These are phyloP conservation scores for Podospora pseudoanserina DNA, from an alignment of 495 filamentous ascomycete genomes.

Conservation along the genomic window DNA sequence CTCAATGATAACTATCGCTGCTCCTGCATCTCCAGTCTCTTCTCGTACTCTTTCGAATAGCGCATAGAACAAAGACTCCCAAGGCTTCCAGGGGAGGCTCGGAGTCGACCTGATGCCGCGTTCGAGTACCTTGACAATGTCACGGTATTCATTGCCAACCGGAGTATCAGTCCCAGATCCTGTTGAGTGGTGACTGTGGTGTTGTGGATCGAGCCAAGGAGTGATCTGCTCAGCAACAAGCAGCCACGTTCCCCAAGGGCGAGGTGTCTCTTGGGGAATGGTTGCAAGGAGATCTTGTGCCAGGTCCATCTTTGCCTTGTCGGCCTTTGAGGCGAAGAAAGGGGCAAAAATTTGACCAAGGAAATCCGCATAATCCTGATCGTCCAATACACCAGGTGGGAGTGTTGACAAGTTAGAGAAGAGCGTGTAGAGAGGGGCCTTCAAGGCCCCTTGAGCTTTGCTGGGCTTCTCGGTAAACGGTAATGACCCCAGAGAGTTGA, in stretches of 20 bases:
- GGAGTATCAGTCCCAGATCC: constrained; percentile 34
- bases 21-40: constrained; percentile 63
- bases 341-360: constrained; percentile 42
- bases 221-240: constrained; percentile 35
- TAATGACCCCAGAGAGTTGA: constrained; percentile 63
- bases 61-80: constrained; percentile 58
- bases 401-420: constrained; percentile 46
- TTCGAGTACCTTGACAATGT: constrained; percentile 62
- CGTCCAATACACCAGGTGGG: constrained; percentile 41
- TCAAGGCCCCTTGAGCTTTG: constrained; percentile 36
- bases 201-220: constrained; percentile 31
- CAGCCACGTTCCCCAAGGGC: constrained; percentile 41
- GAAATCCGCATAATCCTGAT: constrained; percentile 41
- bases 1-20: constrained; percentile 62
- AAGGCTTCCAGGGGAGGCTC: constrained; percentile 47
- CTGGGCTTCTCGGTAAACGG: constrained; percentile 72
- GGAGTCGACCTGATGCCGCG: constrained; percentile 53
- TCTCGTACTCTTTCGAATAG: constrained; percentile 55
- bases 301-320: constrained; percentile 39
- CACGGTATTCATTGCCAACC: constrained; percentile 61
- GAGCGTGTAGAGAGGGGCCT: constrained; percentile 48
- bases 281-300: constrained; percentile 40
- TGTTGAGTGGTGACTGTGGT: constrained; percentile 33
- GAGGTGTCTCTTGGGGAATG: constrained; percentile 37
- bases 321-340: constrained; percentile 43